These are phyloP conservation scores for Boletus speciosus DNA, from an alignment of 768 basidiomycete species.

Conservation along the genomic window DNA sequence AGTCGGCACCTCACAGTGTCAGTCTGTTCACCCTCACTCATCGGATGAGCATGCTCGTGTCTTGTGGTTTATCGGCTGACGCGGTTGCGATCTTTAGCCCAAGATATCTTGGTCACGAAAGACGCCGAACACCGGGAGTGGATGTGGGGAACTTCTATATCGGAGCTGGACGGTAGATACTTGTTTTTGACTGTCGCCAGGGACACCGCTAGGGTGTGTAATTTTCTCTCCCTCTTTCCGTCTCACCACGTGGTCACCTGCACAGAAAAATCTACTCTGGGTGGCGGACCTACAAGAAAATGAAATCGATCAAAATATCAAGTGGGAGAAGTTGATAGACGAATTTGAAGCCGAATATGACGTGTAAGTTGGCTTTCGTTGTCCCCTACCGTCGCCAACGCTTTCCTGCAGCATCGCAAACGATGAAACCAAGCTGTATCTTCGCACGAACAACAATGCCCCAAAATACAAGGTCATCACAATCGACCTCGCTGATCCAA, in stretches of 20 bases:
- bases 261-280: slow-evolving; percentile 75
- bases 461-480: slow-evolving; percentile 65
- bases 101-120: slow-evolving; percentile 64
- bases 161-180: slow-evolving; percentile 64
- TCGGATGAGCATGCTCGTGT: background rate
- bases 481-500: slow-evolving; percentile 53
- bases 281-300: slow-evolving; percentile 60
- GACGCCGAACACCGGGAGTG: slow-evolving; percentile 62
- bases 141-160: slow-evolving; percentile 55
- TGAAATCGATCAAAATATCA: slow-evolving; percentile 59
- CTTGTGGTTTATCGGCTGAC: background rate
- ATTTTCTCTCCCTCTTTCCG: background rate
- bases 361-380: slow-evolving; percentile 42
- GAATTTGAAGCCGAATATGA: slow-evolving; percentile 66
- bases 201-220: slow-evolving; percentile 61
- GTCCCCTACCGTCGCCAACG: background rate
- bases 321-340: slow-evolving; percentile 69
- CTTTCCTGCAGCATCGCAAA: slow-evolving; percentile 51
- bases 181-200: slow-evolving; percentile 49
- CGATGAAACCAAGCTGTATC: slow-evolving; percentile 58
- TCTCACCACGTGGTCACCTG: background rate
- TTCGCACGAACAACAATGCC: slow-evolving; percentile 64
- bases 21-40: slow-evolving; percentile 15
- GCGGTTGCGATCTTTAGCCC: slow-evolving; percentile 39
- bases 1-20: slow-evolving; percentile 68